A percentile compares a stretch with the other conserved stretches of the same genome.
These are phyloP conservation scores for Alternaria rosae DNA, from an alignment of 2,329 filamentous ascomycete genomes.

Conservation along the genomic window DNA sequence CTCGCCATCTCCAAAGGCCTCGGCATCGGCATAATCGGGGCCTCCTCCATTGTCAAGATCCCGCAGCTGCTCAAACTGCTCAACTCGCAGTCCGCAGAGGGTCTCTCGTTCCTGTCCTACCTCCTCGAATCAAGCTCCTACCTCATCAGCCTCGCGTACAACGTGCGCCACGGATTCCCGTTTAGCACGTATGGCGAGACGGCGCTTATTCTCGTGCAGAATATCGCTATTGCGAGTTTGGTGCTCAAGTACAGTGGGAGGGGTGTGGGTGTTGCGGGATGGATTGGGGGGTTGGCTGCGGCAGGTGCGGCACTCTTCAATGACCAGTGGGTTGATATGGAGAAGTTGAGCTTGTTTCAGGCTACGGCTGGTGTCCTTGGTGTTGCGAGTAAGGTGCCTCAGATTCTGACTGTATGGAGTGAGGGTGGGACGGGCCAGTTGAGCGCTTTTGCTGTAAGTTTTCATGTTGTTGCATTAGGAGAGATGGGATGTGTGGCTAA, in stretches of 20 bases:
- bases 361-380: slow-evolving; percentile 83
- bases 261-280: slow-evolving; percentile 72
- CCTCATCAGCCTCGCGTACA: slow-evolving; percentile 91
- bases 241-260: slow-evolving; percentile 84
- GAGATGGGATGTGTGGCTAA: neutral
- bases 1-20: slow-evolving; percentile 91
- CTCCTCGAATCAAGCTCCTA: slow-evolving; percentile 88
- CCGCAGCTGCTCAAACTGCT: slow-evolving; percentile 95
- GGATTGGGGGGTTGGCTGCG: slow-evolving; percentile 78
- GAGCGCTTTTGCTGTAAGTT: slow-evolving; percentile 88
- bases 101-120: slow-evolving; percentile 89
- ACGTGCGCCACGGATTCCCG: slow-evolving; percentile 86
- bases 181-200: slow-evolving; percentile 98
- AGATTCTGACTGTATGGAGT: slow-evolving; percentile 85
- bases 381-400: slow-evolving; percentile 90
- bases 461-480: neutral
- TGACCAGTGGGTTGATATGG: slow-evolving; percentile 68
- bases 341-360: slow-evolving; percentile 77
- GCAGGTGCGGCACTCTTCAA: slow-evolving; percentile 75
- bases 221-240: slow-evolving; percentile 85
- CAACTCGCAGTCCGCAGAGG: slow-evolving; percentile 78
- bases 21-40: slow-evolving; percentile 90
- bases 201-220: slow-evolving; percentile 88
- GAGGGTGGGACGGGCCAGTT: slow-evolving; percentile 93
- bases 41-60: slow-evolving; percentile 91